A percentile compares a stretch with the other conserved stretches of the same genome.
Evolutionary conservation across 176 grass and related monocot species (phyloP).

Genomic region (Juncus effusus): DNA sequence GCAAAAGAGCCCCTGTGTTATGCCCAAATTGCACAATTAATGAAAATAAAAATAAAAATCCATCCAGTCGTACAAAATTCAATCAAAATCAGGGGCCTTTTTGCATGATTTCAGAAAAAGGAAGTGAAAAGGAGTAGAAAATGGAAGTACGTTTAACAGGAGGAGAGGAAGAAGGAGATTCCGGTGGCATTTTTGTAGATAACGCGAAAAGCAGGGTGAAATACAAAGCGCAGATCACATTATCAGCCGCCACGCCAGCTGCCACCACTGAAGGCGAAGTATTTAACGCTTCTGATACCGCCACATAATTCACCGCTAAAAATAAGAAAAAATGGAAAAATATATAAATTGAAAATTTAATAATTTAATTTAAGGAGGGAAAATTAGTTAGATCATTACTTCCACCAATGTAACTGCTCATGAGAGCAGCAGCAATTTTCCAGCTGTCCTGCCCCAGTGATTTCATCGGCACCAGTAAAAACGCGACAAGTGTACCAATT

Average conservation of each 20-base stretch:
- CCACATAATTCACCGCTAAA: conserved; percentile 78
- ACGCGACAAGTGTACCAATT: conserved; percentile 61
- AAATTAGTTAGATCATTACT: conserved; percentile 26
- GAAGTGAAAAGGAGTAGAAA: background rate
- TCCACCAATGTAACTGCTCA: conserved; percentile 96
- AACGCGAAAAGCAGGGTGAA: conserved; percentile 73
- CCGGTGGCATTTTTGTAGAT: conserved; percentile 65
- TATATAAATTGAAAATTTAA: conserved; percentile 2
- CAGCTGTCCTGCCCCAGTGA: conserved; percentile 82
- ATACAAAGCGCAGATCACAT: conserved; percentile 77
- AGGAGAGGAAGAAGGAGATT: conserved; percentile 26
- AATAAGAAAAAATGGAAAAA: conserved; percentile 2
- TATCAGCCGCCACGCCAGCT: conserved; percentile 81
- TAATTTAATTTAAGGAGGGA: background rate
- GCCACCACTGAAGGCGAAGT: conserved; percentile 60
- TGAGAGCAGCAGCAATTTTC: conserved; percentile 90
- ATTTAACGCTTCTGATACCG: conserved; percentile 56
- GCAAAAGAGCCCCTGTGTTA: no score
- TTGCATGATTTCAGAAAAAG: background rate
- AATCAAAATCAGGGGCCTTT: background rate
- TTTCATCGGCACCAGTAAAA: conserved; percentile 66
- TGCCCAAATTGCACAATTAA: background rate
- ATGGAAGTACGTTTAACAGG: conserved; percentile 24
- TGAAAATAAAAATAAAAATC: background rate
- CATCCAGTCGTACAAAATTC: conserved; percentile 2